Evolutionary conservation across 805 yeast genomes (phyloP), one percentile per base, ranked within the genome.

Genomic region (Ogataea zsoltii): DNA sequence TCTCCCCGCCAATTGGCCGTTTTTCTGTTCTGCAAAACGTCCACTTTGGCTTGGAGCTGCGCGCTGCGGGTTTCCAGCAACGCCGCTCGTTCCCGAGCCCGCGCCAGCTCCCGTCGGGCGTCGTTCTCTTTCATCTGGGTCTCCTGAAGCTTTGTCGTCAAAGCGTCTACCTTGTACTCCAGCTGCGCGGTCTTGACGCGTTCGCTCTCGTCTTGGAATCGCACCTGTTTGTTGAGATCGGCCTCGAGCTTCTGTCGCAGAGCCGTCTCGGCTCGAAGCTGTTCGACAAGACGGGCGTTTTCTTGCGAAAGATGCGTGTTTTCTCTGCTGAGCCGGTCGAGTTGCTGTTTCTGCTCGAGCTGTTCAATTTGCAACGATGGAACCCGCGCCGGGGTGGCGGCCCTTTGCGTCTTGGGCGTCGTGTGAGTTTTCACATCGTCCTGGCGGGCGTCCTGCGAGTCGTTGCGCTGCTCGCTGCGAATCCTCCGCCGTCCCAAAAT

Each of bases 401-500:
- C 38, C 44, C n/a, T 40, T 34, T 4, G 38, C n/a, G n/a, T n/a
- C n/a, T n/a, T n/a, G n/a, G n/a, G n/a, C n/a, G n/a, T n/a, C n/a
- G n/a, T n/a, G n/a, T n/a, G n/a, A n/a, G n/a, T n/a, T n/a, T n/a
- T n/a, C n/a, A n/a, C n/a, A n/a, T n/a, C n/a, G n/a, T n/a, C n/a
- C n/a, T n/a, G n/a, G n/a, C n/a, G n/a, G n/a, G n/a, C n/a, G n/a
- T n/a, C n/a, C n/a, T n/a, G n/a, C n/a, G n/a, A n/a, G n/a, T n/a
- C n/a, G 15, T 17, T 18, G 41, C 26, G 10, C 25, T 13, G 34
- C 26, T 9, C 33, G 15, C 28, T 7, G 25, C 33, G 26, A 29
- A 28, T 38, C 42, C 43, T 7, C 45, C 25, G 25, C 25, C 25
- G 25, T 21, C 25, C 25, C 5, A 47, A 29, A 16, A 54, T 42